These are phyloP conservation scores for Hydnomerulius pinastri DNA, from an alignment of 768 basidiomycete genomes.

Conservation along the genomic window DNA sequence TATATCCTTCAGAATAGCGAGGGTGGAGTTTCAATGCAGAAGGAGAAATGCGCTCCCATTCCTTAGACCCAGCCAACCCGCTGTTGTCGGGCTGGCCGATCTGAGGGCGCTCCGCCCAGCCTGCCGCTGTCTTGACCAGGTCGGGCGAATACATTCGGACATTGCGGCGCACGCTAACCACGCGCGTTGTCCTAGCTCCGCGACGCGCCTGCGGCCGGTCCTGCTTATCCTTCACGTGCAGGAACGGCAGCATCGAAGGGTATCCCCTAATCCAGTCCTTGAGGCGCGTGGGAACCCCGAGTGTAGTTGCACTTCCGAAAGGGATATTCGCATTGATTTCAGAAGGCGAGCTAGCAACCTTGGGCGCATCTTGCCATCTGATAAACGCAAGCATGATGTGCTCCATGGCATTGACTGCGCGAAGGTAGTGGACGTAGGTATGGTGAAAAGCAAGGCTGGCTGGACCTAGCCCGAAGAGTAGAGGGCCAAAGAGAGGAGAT, in stretches of 20 bases:
- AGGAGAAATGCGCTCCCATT: constrained; percentile 77
- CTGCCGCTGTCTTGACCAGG: constrained; percentile 65
- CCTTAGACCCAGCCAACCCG: constrained; percentile 60
- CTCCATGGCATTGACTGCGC: constrained; percentile 84
- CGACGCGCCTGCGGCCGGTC: constrained; percentile 65
- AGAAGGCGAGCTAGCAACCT: constrained; percentile 27
- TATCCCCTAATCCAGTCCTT: constrained; percentile 92
- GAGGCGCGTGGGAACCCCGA: constrained; percentile 81
- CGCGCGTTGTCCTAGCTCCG: constrained; percentile 75
- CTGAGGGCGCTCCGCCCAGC: constrained; percentile 46
- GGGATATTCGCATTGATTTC: constrained; percentile 35
- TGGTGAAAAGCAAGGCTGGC: constrained; percentile 52
- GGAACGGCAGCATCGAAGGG: constrained; percentile 71
- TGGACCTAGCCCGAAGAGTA: constrained; percentile 80
- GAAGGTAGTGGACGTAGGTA: constrained; percentile 72
- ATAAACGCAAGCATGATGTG: constrained; percentile 92
- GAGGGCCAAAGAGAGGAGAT: constrained; percentile 85
- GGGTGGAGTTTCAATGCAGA: constrained; percentile 60
- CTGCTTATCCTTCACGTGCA: constrained; percentile 50
- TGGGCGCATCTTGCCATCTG: constrained; percentile 72
- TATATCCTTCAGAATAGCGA: constrained; percentile 72
- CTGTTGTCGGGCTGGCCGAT: constrained; percentile 11
- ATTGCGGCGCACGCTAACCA: constrained; percentile 75
- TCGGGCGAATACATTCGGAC: constrained; percentile 89
- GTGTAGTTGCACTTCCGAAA: constrained; percentile 54